Base-by-base conservation (phyloP, 805 yeast genomes). In the Metschnikowia corniflorae region DNA sequence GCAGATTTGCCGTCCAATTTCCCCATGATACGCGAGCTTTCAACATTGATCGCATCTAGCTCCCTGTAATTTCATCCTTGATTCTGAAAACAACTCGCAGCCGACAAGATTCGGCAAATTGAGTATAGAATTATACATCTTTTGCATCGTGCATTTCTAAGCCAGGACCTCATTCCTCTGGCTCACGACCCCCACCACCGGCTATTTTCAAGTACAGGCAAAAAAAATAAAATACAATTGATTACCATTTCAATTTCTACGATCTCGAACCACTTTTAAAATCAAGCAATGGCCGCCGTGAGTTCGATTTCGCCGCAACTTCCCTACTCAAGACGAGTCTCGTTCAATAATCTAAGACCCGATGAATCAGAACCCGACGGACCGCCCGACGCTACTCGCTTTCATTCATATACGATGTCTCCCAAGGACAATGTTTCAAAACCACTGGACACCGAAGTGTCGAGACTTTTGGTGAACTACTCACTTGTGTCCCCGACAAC, bases 261-360 rank as follows among this genome's bases (percentile, higher is more conserved):
- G 12, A 21, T 21, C 12, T 10, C 24, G 12, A n/a, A n/a, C 24
- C 24, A 21, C 9, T 20, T 21, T 21, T 21, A n/a, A 21, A 3
- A 3, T 10, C 24, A 21, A 10, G n/a, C 24, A 10, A 42, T 42
- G 43, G 38, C 40, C 5, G n/a, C 38, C 7, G 40, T 26, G 19
- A 29, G 40, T 12, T 29, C 38, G 6, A 23, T 25, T 7, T 7
- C 36, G 10, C 31, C 34, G 6, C 31, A 20, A 18, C 33, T 35
- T 15, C 43, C 42, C 15, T 49, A 45, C 40, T 25, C 68, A 9
- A 44, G 72, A 34, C 51, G 74, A 31, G 76, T 71, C 3, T 68
- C 74, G 10, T 71, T 71, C 54, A 68, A 66, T 46, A 68, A 68
- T 43, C 46, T 70, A 28, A 52, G 58, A 26, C 67, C 67, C 37